Conservation (phyloP, 1,284 basidiomycete species). For the Stygiomarasmius scandens region DNA sequence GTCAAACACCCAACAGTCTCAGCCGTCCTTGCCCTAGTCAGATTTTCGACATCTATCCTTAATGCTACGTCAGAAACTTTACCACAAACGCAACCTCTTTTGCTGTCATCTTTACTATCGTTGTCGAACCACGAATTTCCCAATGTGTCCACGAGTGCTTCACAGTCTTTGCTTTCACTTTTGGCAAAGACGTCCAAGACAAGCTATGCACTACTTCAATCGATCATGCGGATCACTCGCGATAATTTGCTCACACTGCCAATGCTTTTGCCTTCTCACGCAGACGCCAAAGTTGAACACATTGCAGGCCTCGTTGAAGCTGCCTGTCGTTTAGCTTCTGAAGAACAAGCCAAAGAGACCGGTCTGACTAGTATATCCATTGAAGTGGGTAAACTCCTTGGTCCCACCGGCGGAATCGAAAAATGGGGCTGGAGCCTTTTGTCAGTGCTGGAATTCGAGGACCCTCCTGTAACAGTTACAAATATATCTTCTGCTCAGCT, state of each 20-base stretch:
- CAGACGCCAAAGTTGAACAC: constrained; percentile 74
- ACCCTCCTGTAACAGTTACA: constrained; percentile 53
- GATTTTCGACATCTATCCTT: constrained; percentile 60
- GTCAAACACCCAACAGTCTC: constrained; percentile 66
- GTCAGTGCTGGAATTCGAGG: constrained; percentile 71
- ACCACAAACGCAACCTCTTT: constrained; percentile 62
- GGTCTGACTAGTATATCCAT: constrained; percentile 46
- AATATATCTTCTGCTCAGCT: constrained; percentile 51
- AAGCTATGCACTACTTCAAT: constrained; percentile 51
- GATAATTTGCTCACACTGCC: constrained; percentile 77
- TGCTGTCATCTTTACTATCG: constrained; percentile 71
- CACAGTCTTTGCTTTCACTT: constrained; percentile 47
- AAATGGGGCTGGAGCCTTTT: constrained; percentile 88
- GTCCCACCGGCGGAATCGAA: constrained; percentile 82
- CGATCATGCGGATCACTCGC: constrained; percentile 54
- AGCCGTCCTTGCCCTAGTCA: constrained; percentile 60
- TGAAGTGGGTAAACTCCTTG: constrained; percentile 71
- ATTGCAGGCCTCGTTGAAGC: constrained; percentile 69
- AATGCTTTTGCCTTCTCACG: constrained; percentile 66
- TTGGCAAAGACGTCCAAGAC: constrained; percentile 45
- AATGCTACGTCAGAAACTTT: constrained; percentile 59
- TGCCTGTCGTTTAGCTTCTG: constrained; percentile 55
- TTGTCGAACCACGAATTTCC: constrained; percentile 58
- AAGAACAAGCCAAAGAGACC: constrained; percentile 20
- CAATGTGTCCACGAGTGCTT: constrained; percentile 56